A percentile compares a stretch with the other conserved stretches of the same genome.
Evolutionary conservation across 2,329 filamentous ascomycete genomes (phyloP).

Genomic region (Aspergillus aculeatus): DNA sequence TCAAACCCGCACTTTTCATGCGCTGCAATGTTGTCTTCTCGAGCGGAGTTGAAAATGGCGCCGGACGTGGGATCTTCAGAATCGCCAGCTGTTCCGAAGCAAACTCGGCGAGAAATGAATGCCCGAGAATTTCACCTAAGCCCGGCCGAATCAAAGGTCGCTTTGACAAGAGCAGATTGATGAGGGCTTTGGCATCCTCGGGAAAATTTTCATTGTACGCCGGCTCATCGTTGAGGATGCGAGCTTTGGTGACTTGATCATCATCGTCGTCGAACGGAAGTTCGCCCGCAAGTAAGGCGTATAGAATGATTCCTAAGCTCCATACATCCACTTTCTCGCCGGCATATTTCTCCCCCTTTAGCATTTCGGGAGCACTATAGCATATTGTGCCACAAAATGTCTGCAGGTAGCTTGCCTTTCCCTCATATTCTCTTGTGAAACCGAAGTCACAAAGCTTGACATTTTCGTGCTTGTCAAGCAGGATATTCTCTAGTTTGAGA

Average conservation of each 20-base stretch:
- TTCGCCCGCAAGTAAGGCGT: constrained; percentile 75
- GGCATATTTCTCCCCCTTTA: constrained; percentile 96
- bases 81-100: constrained; percentile 87
- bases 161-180: constrained; percentile 83
- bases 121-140: constrained; percentile 78
- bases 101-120: constrained; percentile 84
- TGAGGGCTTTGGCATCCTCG: constrained; percentile 71
- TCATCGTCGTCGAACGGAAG: constrained; percentile 96
- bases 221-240: constrained; percentile 82
- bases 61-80: constrained; percentile 73
- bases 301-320: constrained; percentile 92
- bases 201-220: constrained; percentile 79
- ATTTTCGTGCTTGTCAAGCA: constrained; percentile 94
- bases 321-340: constrained; percentile 98
- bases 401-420: constrained; percentile 88
- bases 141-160: constrained; percentile 78
- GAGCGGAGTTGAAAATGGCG: constrained; percentile 79
- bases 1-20: constrained; percentile 90
- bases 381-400: constrained; percentile 98
- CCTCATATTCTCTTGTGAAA: constrained; percentile 96
- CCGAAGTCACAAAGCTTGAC: constrained; percentile 98
- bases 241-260: constrained; percentile 78
- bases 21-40: constrained; percentile 90
- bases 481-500: constrained; percentile 92
- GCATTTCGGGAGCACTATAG: constrained; percentile 97